Conservation (phyloP, 176 grass and related monocot genomes). For the Raddia distichophylla region DNA sequence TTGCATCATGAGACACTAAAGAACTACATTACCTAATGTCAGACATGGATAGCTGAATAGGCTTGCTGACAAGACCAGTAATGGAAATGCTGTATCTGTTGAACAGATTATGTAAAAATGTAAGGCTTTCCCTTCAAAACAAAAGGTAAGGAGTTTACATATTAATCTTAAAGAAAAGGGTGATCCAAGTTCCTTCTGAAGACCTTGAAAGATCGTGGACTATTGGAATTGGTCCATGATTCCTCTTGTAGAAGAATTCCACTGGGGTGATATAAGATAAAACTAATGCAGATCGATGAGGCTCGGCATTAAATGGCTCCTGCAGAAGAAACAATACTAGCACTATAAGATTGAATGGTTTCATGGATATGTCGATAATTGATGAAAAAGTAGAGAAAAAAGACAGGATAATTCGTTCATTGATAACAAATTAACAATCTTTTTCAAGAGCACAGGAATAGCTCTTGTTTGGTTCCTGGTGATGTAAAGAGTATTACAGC, state of each 20-base stretch:
- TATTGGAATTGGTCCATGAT: constrained; percentile 93
- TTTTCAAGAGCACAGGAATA: not conserved
- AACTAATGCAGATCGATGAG: constrained; percentile 62
- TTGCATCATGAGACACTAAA: constrained; percentile 4
- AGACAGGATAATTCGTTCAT: not conserved
- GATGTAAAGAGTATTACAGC: not conserved
- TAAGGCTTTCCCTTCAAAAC: not conserved
- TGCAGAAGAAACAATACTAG: constrained; percentile 41
- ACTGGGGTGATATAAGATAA: constrained; percentile 84
- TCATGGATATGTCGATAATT: not conserved
- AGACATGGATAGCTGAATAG: constrained; percentile 68
- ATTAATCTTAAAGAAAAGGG: not conserved
- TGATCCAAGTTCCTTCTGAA: constrained; percentile 8
- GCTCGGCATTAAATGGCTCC: constrained; percentile 99
- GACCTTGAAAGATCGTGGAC: constrained; percentile 78
- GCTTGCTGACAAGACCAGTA: constrained; percentile 72
- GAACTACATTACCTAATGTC: constrained; percentile 78
- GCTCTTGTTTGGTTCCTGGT: not conserved
- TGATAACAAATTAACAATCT: not conserved
- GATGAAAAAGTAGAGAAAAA: not conserved
- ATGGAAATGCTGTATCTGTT: constrained; percentile 81
- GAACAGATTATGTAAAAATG: constrained; percentile 4
- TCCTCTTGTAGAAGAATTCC: constrained; percentile 98
- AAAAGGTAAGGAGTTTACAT: not conserved
- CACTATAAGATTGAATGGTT: not conserved